Conservation (phyloP, 129 eudicot species). For the Flaveria brownii region DNA sequence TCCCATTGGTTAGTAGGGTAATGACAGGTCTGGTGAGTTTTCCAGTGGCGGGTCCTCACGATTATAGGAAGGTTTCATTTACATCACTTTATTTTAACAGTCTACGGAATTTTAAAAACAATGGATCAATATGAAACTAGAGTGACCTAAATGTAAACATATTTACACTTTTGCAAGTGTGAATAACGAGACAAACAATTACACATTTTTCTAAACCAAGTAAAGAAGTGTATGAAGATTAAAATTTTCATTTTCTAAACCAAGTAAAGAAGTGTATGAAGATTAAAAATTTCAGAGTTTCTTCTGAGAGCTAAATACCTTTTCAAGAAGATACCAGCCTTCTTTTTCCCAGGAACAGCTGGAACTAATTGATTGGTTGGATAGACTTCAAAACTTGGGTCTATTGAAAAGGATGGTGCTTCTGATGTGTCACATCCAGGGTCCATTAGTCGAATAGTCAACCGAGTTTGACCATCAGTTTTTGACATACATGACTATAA, state of each 20-base stretch:
- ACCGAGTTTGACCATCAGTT: conserved; percentile 38
- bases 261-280: not conserved
- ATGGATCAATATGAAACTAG: no score
- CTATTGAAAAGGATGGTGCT: conserved; percentile 57
- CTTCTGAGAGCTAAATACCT: conserved; percentile 46
- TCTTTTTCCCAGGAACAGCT: conserved; percentile 46
- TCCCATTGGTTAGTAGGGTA: no score
- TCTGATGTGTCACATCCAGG: conserved; percentile 61
- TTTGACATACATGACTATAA: conserved; percentile 54
- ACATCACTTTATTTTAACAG: no score
- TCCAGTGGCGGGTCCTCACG: no score
- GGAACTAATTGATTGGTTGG: conserved; percentile 52
- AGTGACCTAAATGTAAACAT: no score
- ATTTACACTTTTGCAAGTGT: not conserved
- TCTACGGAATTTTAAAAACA: no score
- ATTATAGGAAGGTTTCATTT: no score
- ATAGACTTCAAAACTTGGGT: conserved; percentile 67
- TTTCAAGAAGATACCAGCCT: conserved; percentile 54
- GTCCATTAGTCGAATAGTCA: conserved; percentile 81
- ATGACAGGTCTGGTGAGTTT: no score
- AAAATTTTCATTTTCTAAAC: not conserved
- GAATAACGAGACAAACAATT: not conserved
- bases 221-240: not conserved
- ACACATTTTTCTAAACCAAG: conserved; percentile 2
- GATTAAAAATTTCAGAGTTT: not conserved